Conservation (phyloP, 805 yeast species). For the Lipomyces spencermartinsiae region DNA sequence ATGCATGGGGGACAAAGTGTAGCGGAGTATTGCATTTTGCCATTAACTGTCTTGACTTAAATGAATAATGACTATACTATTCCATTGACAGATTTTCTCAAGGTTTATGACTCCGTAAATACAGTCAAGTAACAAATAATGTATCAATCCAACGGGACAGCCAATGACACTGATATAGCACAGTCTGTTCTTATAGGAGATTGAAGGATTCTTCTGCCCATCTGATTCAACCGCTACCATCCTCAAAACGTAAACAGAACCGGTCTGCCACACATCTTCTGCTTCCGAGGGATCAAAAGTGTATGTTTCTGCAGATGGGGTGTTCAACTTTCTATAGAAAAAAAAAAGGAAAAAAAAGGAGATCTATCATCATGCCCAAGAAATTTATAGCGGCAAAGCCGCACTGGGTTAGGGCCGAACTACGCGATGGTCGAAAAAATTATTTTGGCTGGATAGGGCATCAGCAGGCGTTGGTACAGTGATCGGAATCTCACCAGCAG, state of each 20-base stretch:
- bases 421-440: not conserved
- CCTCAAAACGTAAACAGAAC: not conserved
- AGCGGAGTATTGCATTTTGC: not conserved
- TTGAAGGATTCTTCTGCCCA: slow-evolving; percentile 21
- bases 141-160: slow-evolving; percentile 38
- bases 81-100: not conserved
- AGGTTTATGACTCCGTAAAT: not conserved
- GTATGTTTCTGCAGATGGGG: slow-evolving; percentile 22
- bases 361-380: too few relatives aligned
- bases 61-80: not conserved
- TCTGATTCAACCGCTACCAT: slow-evolving; percentile 20
- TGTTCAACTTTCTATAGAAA: slow-evolving; percentile 35
- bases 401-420: slow-evolving; percentile 11
- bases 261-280: not conserved
- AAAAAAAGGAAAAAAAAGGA: slow-evolving; percentile 21
- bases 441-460: not conserved
- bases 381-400: not conserved
- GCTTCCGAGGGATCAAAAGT: not conserved
- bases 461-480: not conserved
- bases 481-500: not conserved
- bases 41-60: not conserved
- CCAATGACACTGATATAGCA: slow-evolving; percentile 9
- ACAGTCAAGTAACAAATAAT: not conserved
- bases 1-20: not conserved
- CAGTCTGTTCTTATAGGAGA: slow-evolving; percentile 32